Evolutionary conservation across 169 alveolate species (phyloP).

Genomic region (Plasmodium ovale): DNA sequence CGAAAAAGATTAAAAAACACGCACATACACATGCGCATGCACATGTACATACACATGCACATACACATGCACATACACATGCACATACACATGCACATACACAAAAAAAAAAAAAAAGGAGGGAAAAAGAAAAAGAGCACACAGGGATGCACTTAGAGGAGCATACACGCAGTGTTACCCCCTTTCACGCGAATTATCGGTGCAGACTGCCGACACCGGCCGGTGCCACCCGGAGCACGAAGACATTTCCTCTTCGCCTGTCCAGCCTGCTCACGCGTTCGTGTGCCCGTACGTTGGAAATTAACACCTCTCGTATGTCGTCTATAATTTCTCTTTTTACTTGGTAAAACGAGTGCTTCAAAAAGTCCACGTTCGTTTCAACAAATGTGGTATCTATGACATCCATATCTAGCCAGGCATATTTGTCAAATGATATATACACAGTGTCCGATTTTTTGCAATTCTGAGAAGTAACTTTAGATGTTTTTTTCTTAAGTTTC

Average conservation of each 20-base stretch:
- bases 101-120: neutral
- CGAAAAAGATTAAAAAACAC: slow-evolving; percentile 9
- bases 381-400: slow-evolving; percentile 92
- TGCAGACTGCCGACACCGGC: slow-evolving; percentile 79
- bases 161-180: neutral
- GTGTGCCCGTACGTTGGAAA: slow-evolving; percentile 88
- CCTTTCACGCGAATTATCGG: slow-evolving; percentile 2
- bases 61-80: neutral
- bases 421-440: slow-evolving; percentile 73
- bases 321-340: slow-evolving; percentile 91
- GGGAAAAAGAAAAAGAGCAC: neutral
- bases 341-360: slow-evolving; percentile 90
- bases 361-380: slow-evolving; percentile 89
- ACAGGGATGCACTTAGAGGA: neutral
- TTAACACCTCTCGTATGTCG: slow-evolving; percentile 89
- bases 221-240: slow-evolving; percentile 90
- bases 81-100: neutral
- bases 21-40: neutral
- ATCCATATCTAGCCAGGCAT: slow-evolving; percentile 91
- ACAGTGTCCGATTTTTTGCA: slow-evolving; percentile 40
- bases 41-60: neutral
- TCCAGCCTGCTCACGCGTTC: slow-evolving; percentile 90
- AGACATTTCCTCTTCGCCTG: slow-evolving; percentile 91
- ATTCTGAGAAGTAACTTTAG: neutral
- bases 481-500: slow-evolving; percentile 13